Percentiles rank a stretch among this genome's conserved stretches.
Conservation (phyloP, 1,139 yeast species). For the Pneumocystis carinii region DNA sequence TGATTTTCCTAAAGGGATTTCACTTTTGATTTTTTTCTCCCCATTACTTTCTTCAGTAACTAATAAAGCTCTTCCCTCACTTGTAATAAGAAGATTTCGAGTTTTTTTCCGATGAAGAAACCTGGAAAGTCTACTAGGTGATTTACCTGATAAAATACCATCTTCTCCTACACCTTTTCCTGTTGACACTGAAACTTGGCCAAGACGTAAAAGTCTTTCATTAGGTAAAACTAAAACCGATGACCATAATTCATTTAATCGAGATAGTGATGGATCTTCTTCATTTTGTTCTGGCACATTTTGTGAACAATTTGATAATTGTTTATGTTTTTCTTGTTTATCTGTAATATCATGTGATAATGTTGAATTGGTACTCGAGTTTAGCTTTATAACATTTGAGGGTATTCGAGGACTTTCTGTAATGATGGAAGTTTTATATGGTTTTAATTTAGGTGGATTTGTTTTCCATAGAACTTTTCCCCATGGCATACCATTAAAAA, state of each 20-base stretch:
- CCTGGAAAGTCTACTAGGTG: slow-evolving; percentile 4
- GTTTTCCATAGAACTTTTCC: slow-evolving; percentile 54
- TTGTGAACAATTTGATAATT: slow-evolving; percentile 18
- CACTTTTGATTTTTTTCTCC: slow-evolving; percentile 3
- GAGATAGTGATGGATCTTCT: slow-evolving; percentile 13
- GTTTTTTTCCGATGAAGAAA: slow-evolving; percentile 9
- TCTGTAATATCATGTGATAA: slow-evolving; percentile 17
- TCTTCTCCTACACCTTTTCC: not conserved
- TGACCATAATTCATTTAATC: slow-evolving; percentile 15
- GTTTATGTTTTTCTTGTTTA: slow-evolving; percentile 18
- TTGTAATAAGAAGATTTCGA: slow-evolving; percentile 7
- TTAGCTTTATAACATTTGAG: slow-evolving; percentile 28
- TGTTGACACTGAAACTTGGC: slow-evolving; percentile 7
- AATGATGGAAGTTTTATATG: slow-evolving; percentile 37
- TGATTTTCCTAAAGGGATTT: slow-evolving; percentile 1
- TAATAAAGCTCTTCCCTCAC: slow-evolving; percentile 9
- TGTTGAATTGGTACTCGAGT: slow-evolving; percentile 14
- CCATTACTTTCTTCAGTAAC: slow-evolving; percentile 7
- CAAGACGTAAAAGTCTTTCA: slow-evolving; percentile 14
- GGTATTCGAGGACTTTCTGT: slow-evolving; percentile 24
- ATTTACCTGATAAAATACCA: not conserved
- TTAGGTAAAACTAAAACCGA: slow-evolving; percentile 20
- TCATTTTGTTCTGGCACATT: slow-evolving; percentile 16
- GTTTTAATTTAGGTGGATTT: slow-evolving; percentile 62
- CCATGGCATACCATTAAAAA: slow-evolving; percentile 50